A percentile compares a stretch with the other conserved stretches of the same genome.
These are phyloP conservation scores for Zymoseptoria brevis DNA, from an alignment of 2,329 filamentous ascomycete genomes.

Conservation along the genomic window DNA sequence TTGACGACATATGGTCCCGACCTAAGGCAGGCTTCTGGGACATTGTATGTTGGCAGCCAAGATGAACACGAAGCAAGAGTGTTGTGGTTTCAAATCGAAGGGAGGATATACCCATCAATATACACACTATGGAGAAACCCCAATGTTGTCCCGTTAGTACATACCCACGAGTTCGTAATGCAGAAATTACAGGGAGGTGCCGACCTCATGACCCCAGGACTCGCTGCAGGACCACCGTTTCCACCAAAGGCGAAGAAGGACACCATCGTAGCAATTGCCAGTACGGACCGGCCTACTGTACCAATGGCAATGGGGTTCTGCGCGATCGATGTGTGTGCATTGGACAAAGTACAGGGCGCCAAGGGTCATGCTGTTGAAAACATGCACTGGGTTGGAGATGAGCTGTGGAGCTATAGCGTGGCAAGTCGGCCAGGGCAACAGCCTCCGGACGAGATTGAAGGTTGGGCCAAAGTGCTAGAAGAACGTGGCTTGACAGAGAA, in stretches of 20 bases:
- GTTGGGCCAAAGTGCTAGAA: slow-evolving; percentile 38
- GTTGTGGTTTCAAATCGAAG: slow-evolving; percentile 57
- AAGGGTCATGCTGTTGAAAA: slow-evolving; percentile 59
- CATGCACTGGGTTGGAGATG: slow-evolving; percentile 61
- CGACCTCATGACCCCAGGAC: slow-evolving; percentile 61
- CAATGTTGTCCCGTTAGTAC: slow-evolving; percentile 53
- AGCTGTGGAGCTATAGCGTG: slow-evolving; percentile 58
- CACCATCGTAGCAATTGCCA: slow-evolving; percentile 56
- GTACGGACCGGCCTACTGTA: slow-evolving; percentile 51
- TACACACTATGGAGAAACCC: slow-evolving; percentile 62
- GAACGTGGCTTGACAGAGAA: slow-evolving; percentile 32
- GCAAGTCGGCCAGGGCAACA: slow-evolving; percentile 45
- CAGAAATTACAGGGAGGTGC: slow-evolving; percentile 57
- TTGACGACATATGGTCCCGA: slow-evolving; percentile 58
- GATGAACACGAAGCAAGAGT: slow-evolving; percentile 50
- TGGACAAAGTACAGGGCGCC: slow-evolving; percentile 50
- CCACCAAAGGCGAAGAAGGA: slow-evolving; percentile 51
- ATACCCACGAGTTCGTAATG: slow-evolving; percentile 55
- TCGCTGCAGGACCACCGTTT: slow-evolving; percentile 58
- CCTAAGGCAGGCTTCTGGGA: slow-evolving; percentile 53
- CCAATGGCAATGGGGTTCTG: slow-evolving; percentile 58
- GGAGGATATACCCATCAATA: slow-evolving; percentile 47
- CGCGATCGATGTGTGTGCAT: slow-evolving; percentile 51
- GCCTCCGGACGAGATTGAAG: slow-evolving; percentile 47
- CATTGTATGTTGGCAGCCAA: slow-evolving; percentile 56